Base-by-base conservation (phyloP, 2,329 filamentous ascomycete species). In the Colletotrichum magnum region DNA sequence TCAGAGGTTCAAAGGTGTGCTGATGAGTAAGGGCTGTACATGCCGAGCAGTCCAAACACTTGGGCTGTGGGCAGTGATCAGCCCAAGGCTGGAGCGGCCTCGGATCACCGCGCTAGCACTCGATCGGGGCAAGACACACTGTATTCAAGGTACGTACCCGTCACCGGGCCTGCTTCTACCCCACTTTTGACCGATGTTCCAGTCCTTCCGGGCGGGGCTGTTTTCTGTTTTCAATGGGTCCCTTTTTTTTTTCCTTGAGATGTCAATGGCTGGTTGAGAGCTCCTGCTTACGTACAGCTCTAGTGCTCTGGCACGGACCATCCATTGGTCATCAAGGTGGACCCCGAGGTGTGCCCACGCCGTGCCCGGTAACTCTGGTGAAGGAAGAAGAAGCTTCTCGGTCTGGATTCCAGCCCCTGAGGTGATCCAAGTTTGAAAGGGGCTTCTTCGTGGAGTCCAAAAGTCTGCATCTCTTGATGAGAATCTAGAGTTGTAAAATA, bases 101-200 rank as follows among this genome's bases (percentile, higher is more conserved):
- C 48, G 41, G 48, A 56, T 65, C 65, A 56, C 13, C 21, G 32
- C 47, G 48, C 61, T 59, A 59, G 7, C 7, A 2, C 61, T 39
- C 15, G 16, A 54, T 56, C 5, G 5, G 32, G 61, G 7, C 48
- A 47, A 21, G 24, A 6, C 16, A 6, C 7, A 10, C 32, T 36
- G 32, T 4, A 36, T 10, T 10, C 32, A 7, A 2, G 32, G 32
- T 12, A 36, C 32, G 32, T 36, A 36, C 7, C 9, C 32, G 32
- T 36, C 32, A 9, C 10, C 61, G 16, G 16, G 15, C n/a, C 39
- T 41, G 47, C 36, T n/a, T 6, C 3, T n/a, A 43, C 60, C 13
- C 65, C 61, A 65, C 65, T 54, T 54, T 64, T 15, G 18, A 26
- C 50, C 16, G 39, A 18, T 61, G 57, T 45, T 67, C 58, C 28